Base-by-base conservation (phyloP, 1,284 basidiomycete species). In the Lentinula novae-zelandiae region DNA sequence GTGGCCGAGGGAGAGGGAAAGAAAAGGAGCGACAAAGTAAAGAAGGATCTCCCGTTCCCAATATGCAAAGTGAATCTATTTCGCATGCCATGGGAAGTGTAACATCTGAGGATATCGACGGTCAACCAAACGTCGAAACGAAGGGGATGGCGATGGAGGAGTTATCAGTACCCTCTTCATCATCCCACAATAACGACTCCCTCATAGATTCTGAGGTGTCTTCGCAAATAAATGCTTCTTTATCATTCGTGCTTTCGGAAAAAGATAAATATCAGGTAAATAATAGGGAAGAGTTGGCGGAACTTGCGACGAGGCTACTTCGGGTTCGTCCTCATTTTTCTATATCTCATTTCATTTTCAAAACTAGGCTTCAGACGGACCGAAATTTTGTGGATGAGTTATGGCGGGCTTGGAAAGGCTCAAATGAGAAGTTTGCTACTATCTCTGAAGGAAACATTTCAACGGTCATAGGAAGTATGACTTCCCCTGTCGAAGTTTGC, bases 1-100 rank as follows among this genome's bases (percentile, higher is more conserved):
- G 54, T 27, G 54, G 54, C 13, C 39, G 54, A 17, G 54, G 54
- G 15, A 56, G 17, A 42, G 40, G 42, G 9, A 56, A 56, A 46
- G 40, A 56, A 13, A 39, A 31, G 27, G 51, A 12, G 7, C 7
- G 51, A 20, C 36, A 53, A 38, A 53, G 51, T 38, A 36, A 39
- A 38, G 42, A 56, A 15, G 42, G 22, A 13, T 54, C 53, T 20
- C 22, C 39, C 3, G 22, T 12, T 31, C 22, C 39, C 6, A 39
- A 31, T 27, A 12, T 39, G 3, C 20, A 27, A 2, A 10, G 20
- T 6, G 8, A 20, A 6, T 0, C 6, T 40, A 12, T 4, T 40
- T 5, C 31, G 4, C 5, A 31, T 33, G 33, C 13, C 20, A 17
- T 33, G 12, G 31, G 31, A 13, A 50, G 12, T 22, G 2, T 31